Evolutionary conservation across 352 stramenopile species (phyloP), one percentile per base, ranked within the genome.

Genomic region (Globisporangium okanoganense): DNA sequence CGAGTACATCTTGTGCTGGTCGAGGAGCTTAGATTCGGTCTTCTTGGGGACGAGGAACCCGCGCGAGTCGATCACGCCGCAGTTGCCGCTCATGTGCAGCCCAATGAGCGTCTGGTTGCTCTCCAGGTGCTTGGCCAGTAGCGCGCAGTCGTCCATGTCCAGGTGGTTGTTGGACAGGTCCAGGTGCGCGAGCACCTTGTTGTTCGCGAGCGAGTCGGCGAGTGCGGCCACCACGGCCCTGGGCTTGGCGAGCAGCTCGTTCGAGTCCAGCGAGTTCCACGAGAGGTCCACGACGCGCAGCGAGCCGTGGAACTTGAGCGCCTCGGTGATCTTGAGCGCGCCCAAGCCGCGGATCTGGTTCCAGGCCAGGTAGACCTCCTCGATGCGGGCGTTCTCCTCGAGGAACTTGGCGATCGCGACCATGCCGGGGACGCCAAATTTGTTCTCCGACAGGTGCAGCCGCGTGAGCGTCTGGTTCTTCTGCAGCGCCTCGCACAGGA

Each of bases 1-100:
- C 16, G 79, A 87, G 62, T 79, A 89, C 61, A 82, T 72, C 58
- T 93, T 93, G 70, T 93, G 81, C 57, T 93, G 84, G 41, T 90
- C 75, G 1, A 75, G 67, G 18, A 93, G 67, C 51, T 67, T 70
- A 36, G 65, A 55, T 12, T 68, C 40, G 41, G 48, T 72, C 29
- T 64, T 66, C 56, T 79, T 86, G 2, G 79, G 69, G 7, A 90
- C 62, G 25, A 93, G 60, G 65, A 90, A 93, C 1, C 84, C 84
- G 5, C 75, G 65, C 20, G 81, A 79, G 70, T 91, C 75, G 62
- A 90, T 79, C 13, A 72, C 65, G 2, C 72, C 79, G 56, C 79
- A 86, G 62, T 93, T 93, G 44, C 84, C 84, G 29, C 72, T 87
- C 79, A 93, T 88, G 60, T 91, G 81, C 5, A 91, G 64, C 14